A percentile compares a stretch with the other conserved stretches of the same genome.
Evolutionary conservation across 495 filamentous ascomycete species (phyloP).

Genomic region (Aspergillus funiculosus): DNA sequence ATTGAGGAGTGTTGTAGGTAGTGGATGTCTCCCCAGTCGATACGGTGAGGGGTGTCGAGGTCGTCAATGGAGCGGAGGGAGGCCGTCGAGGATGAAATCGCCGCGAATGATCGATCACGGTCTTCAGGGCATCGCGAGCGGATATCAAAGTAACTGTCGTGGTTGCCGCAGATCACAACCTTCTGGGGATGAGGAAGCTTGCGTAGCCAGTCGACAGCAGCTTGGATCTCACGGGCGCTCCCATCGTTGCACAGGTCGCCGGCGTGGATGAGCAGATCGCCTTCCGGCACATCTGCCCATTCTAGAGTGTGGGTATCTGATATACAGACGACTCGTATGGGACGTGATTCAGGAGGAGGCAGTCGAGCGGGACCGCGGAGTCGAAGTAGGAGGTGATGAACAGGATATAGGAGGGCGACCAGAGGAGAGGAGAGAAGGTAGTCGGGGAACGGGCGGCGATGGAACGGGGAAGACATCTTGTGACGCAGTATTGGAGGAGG

Average conservation of each 20-base stretch:
- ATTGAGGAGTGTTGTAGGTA: constrained; percentile 60
- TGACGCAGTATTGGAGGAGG: neutral
- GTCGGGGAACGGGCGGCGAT: constrained; percentile 42
- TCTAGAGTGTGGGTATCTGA: constrained; percentile 80
- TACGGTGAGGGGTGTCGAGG: constrained; percentile 25
- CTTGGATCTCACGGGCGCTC: constrained; percentile 64
- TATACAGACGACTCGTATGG: constrained; percentile 77
- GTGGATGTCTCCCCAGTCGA: constrained; percentile 55
- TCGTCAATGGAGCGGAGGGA: constrained; percentile 41
- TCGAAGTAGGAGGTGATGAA: constrained; percentile 57
- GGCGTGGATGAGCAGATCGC: constrained; percentile 84
- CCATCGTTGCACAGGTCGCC: constrained; percentile 78
- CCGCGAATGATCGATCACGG: constrained; percentile 30
- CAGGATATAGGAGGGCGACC: constrained; percentile 41
- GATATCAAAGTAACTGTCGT: constrained; percentile 75
- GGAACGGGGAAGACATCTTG: constrained; percentile 42
- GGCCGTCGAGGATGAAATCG: constrained; percentile 37
- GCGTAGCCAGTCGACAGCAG: constrained; percentile 71
- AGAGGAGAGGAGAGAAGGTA: constrained; percentile 48
- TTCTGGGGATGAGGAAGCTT: constrained; percentile 69
- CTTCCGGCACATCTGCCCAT: constrained; percentile 58
- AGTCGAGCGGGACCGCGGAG: constrained; percentile 57
- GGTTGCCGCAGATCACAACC: constrained; percentile 83
- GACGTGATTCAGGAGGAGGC: constrained; percentile 42
- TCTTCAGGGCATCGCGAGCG: constrained; percentile 42